Conservation (phyloP, 257 asterid genomes). For the Perilla frutescens region DNA sequence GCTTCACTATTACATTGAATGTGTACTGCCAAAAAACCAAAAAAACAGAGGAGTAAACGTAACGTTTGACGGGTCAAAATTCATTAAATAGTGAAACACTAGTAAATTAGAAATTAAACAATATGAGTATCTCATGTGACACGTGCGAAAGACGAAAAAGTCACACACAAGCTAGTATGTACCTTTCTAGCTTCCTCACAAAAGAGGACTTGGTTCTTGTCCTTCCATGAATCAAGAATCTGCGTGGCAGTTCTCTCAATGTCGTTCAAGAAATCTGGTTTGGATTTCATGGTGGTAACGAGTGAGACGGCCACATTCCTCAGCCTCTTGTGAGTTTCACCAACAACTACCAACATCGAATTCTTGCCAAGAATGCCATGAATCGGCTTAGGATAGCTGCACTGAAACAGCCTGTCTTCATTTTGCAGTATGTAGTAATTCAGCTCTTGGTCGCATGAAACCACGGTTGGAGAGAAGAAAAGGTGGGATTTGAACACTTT, state of each 20-base stretch:
- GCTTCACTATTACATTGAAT: conserved; percentile 83
- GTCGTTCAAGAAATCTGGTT: conserved; percentile 61
- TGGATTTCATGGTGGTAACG: conserved; percentile 61
- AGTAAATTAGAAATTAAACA: too few species aligned
- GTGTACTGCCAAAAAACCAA: conserved; percentile 54
- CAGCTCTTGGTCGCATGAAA: conserved; percentile 78
- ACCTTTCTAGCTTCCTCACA: conserved; percentile 82
- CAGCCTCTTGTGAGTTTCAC: conserved; percentile 70
- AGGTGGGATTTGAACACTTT: conserved; percentile 81
- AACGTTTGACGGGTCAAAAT: not conserved
- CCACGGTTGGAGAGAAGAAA: conserved; percentile 73
- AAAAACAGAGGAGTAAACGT: not conserved
- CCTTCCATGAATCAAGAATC: conserved; percentile 65
- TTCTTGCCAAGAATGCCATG: conserved; percentile 72
- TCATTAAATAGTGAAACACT: too few species aligned
- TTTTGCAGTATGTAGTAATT: conserved; percentile 73
- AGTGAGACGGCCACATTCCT: conserved; percentile 74
- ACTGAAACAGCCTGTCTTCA: conserved; percentile 67
- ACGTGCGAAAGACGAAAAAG: too few species aligned
- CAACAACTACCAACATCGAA: conserved; percentile 71
- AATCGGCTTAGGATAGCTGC: conserved; percentile 78
- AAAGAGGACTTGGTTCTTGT: conserved; percentile 53
- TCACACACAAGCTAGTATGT: not conserved
- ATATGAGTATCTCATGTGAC: too few species aligned
- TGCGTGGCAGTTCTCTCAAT: conserved; percentile 55